Base-by-base conservation (phyloP, 352 stramenopile species). In the Phytophthora pseudosyringae region DNA sequence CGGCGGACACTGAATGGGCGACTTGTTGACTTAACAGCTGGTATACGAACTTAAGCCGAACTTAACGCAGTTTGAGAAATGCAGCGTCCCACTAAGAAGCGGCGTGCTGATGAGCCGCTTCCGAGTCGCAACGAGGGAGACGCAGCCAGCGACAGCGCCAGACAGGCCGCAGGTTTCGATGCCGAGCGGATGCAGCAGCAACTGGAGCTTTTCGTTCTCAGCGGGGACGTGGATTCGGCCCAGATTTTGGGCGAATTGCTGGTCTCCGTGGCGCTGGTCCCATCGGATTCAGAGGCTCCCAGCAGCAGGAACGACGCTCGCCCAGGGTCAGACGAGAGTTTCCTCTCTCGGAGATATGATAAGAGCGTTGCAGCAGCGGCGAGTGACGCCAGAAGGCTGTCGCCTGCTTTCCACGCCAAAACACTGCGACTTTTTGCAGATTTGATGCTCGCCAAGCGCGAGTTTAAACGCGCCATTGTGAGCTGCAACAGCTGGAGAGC, bases 381-480 rank as follows among this genome's bases (percentile, higher is more conserved):
- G 38, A 41, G 9, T 5, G 31, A 54, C 18, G 38, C 41, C 10
- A 46, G 16, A 18, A 56, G 16, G 31, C 47, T 75, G 32, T 55
- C 60, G 31, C 52, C 69, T 50, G 56, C 46, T 29, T 93, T 93
- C 60, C 84, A 93, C 52, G 76, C 74, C 47, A 82, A 81, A 31
- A 86, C 69, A 15, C 73, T 80, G 43, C 57, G 65, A 11, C 68
- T 93, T 16, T 88, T 89, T 72, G 86, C 70, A 18, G 86, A 95
- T 59, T 62, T 91, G 57, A 73, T 95, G 48, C 40, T 83, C n/a
- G 60, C 59, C 33, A 91, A 88, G 48, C 71, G 73, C 41, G 86
- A 95, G 56, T 85, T 75, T 62, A 87, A 87, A 39, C 84, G 84
- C 46, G 86, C 86, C 12, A 83, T 93, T 65, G 86, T 95, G 57